Evolutionary conservation across 2,329 filamentous ascomycete species (phyloP), one percentile per base, ranked within the genome.

Genomic region (Talaromyces sp.): DNA sequence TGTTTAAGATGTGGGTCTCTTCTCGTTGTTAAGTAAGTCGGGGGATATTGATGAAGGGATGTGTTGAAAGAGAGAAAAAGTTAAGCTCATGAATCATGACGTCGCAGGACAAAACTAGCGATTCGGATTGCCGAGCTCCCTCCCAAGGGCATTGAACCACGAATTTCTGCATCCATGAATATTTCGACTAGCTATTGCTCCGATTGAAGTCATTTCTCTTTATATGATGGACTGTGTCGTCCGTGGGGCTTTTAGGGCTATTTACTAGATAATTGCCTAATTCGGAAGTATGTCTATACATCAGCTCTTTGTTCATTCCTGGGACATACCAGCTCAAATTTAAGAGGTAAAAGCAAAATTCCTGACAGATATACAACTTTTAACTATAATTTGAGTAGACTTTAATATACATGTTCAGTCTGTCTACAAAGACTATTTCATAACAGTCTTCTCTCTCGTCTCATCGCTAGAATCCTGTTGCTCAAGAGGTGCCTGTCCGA

Each of bases 401-500:
- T 28, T 7, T 28, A 4, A 28, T 28, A 28, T 28, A 28, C 25
- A 28, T 28, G 25, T 28, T 28, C 25, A 28, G 25, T 28, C 25
- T 4, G 25, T 28, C 25, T 3, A 28, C 7, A 4, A 39, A 15
- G 36, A 52, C 48, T 39, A 50, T 1, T 36, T 22, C 43, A 28
- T 19, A 43, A 41, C 43, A 39, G 17, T 37, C n/a, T 56, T 54
- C 33, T 57, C 39, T 3, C 35, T 37, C 36, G 10, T 17, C 35
- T 60, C 53, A 21, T 53, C 58, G 22, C 10, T 35, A 5, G 25
- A 60, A 11, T 46, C 40, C 28, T 56, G 43, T 37, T 56, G 57
- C 9, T 57, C 58, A 21, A 57, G 40, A 11, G 58, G 39, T 5
- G 41, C 39, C 28, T 60, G 53, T 7, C 58, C 58, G 28, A 57